These are phyloP conservation scores for Solanum hybrid DNA, from an alignment of 305 asterid genomes.

Conservation along the genomic window DNA sequence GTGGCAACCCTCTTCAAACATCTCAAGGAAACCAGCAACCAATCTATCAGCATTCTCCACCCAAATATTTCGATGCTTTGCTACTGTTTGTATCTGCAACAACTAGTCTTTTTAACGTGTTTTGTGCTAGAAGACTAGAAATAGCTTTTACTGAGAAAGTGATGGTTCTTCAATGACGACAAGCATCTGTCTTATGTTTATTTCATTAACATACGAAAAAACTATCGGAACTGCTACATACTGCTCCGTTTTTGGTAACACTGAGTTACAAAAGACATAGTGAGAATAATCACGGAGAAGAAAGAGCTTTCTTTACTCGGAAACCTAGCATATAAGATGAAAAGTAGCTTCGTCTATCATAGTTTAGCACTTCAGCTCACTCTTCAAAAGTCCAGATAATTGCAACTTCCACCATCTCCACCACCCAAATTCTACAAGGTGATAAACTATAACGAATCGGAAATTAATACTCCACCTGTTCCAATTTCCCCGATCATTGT, in stretches of 20 bases:
- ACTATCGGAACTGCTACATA: neutral
- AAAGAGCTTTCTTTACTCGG: neutral
- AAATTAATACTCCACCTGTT: neutral
- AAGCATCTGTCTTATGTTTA: neutral
- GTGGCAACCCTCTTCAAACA: slow-evolving; percentile 59
- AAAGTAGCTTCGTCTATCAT: neutral
- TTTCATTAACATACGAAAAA: neutral
- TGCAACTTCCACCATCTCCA: neutral
- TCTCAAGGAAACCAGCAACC: slow-evolving; percentile 68
- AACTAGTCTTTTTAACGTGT: neutral
- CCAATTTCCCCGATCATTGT: neutral
- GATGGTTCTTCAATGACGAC: neutral
- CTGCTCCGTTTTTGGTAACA: neutral
- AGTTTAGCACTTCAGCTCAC: neutral
- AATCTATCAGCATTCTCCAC: slow-evolving; percentile 56
- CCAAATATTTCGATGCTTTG: slow-evolving; percentile 42
- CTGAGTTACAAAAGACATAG: neutral
- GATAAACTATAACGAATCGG: neutral
- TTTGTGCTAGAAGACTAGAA: neutral
- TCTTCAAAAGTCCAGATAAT: neutral
- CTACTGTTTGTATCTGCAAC: slow-evolving; percentile 52
- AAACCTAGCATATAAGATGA: neutral
- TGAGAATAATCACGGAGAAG: neutral
- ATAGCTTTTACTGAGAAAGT: neutral
- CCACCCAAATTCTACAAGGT: neutral